Base-by-base conservation (phyloP, 169 alveolate genomes). In the Theileria orientalis region DNA sequence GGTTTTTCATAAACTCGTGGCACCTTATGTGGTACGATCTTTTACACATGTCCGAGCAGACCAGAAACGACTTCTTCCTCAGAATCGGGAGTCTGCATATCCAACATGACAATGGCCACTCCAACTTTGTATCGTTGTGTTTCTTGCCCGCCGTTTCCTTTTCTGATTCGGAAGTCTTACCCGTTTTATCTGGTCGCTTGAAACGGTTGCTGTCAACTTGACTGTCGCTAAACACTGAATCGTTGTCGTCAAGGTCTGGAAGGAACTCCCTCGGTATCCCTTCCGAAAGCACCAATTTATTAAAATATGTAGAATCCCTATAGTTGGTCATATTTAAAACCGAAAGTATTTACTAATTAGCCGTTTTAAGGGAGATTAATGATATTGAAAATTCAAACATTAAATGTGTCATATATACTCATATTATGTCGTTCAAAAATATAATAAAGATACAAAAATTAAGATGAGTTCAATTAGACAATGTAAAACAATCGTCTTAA, bases 91-190 rank as follows among this genome's bases (percentile, higher is more conserved):
- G 73, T 51, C 87, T 59, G 54, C 87, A 79, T 16, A 79, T 72
- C 87, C 87, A 79, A 52, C 87, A 79, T 30, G 30, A 44, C 35
- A 72, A 46, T 30, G 87, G 87, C 87, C 87, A 79, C 42, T 68
- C 49, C 61, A 79, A 41, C 76, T 66, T 79, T 42, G 29, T 62
- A n/a, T 27, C 49, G 32, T 2, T 19, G 3, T 29, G 35, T 27
- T 66, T 35, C 40, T 23, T 61, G 19, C 30, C 62, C 23, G 60
- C 8, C 21, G 70, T 41, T 23, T 29, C 67, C 69, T 29, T 62
- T 47, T 63, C 83, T 11, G 54, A 19, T 16, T 73, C 76, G 5
- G 7, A 25, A 33, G 29, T 3, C 19, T 70, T 62, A 3, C 14
- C 37, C 14, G 62, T 79, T 1, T 35, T 3, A n/a, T 57, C 74